Percentiles rank a stretch among this genome's conserved stretches.
These are phyloP conservation scores for Termitomyces sp. DNA, from an alignment of 768 basidiomycete genomes.

Conservation along the genomic window DNA sequence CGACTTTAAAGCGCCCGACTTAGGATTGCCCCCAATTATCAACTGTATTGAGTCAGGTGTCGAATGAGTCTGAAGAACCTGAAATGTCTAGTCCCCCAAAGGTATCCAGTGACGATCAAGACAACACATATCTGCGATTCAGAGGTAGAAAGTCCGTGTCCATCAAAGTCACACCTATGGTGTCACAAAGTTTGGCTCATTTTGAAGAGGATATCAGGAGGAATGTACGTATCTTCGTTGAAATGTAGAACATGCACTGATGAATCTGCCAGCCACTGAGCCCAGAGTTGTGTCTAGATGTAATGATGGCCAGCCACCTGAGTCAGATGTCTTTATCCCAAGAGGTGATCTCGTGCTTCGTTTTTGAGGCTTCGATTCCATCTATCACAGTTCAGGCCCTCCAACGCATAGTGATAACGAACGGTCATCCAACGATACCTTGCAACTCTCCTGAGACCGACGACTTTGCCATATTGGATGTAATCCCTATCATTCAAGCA, in stretches of 20 bases:
- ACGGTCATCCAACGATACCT: conserved; percentile 26
- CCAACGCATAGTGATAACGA: conserved; percentile 41
- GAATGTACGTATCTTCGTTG: conserved; percentile 33
- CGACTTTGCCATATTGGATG: conserved; percentile 26
- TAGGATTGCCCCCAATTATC: conserved; percentile 23
- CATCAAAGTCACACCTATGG: conserved; percentile 53
- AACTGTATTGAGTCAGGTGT: neutral
- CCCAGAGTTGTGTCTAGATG: conserved; percentile 37
- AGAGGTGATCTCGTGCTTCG: conserved; percentile 14
- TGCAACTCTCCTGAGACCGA: conserved; percentile 15
- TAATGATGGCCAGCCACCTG: conserved; percentile 39
- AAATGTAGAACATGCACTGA: neutral
- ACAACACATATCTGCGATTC: conserved; percentile 38
- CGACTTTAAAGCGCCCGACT: neutral
- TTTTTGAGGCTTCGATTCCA: conserved; percentile 41
- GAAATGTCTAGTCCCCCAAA: neutral
- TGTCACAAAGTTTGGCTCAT: conserved; percentile 36
- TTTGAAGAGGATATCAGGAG: conserved; percentile 45
- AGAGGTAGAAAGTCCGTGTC: conserved; percentile 32
- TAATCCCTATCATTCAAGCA: conserved; percentile 23
- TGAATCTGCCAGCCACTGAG: conserved; percentile 22
- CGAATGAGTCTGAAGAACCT: neutral
- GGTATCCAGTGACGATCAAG: conserved; percentile 16
- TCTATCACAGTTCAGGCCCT: conserved; percentile 36
- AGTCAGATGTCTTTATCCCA: conserved; percentile 23